Base-by-base conservation (phyloP, 768 basidiomycete genomes). In the Termitomyces sp. region DNA sequence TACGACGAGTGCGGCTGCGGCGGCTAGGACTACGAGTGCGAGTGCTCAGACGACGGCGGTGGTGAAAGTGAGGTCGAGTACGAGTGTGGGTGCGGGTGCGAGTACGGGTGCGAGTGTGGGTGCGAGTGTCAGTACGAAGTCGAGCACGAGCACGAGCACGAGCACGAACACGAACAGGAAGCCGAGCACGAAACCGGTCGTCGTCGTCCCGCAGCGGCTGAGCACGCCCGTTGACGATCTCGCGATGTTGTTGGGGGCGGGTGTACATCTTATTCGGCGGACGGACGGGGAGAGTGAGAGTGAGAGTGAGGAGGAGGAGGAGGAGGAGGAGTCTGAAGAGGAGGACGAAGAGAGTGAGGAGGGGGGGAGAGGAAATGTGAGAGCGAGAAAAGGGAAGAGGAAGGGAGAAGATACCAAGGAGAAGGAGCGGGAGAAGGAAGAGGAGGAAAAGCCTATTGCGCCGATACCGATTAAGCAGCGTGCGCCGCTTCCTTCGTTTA, bases 401-500 rank as follows among this genome's bases (percentile, higher is more conserved):
- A 65, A 48, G 57, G 59, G 28, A 22, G 36, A 58, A 56, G 36
- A n/a, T n/a, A n/a, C n/a, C n/a, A n/a, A 24, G 1, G 22, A 55
- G 32, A 32, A 33, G 12, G 57, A 57, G 35, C 63, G 54, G 13
- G 51, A 58, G 20, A 63, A 59, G 39, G 61, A 61, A 38, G n/a
- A 53, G 58, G 40, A 59, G 62, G 51, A 64, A 50, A 62, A 70
- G 67, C 59, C 71, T 69, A 75, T 84, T 55, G 77, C 82, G 20
- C 87, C 87, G 9, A 87, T 86, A 52, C 81, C 81, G 24, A 87
- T 88, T 63, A 84, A 81, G 63, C 76, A 80, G 66, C 79, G 84
- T 36, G 73, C 81, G 51, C 82, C 85, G 4, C 79, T 79, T 11
- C 80, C 84, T 7, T 76, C 85, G 32, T 88, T 88, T 66, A 84